Percentiles rank a stretch among this genome's conserved stretches.
Conservation (phyloP, 352 stramenopile species). For the Aphanomyces invadans region DNA sequence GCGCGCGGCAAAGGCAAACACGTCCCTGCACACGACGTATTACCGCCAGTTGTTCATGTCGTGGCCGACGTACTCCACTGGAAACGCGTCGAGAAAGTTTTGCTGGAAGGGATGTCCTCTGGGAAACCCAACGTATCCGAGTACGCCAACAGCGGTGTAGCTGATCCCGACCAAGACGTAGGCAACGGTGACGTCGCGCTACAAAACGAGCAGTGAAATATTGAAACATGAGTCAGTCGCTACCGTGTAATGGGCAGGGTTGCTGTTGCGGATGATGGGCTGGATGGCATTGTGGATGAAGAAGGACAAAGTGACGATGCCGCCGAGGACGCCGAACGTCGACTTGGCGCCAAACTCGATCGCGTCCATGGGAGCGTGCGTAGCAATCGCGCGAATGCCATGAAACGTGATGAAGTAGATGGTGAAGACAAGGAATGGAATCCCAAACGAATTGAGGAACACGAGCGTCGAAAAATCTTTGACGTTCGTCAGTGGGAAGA, state of each 20-base stretch:
- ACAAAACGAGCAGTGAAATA: neutral
- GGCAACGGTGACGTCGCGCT: slow-evolving; percentile 8
- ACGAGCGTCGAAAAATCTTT: slow-evolving; percentile 23
- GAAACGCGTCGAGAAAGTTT: slow-evolving; percentile 28
- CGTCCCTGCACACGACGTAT: slow-evolving; percentile 2
- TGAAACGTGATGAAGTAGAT: slow-evolving; percentile 25
- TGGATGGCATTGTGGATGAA: slow-evolving; percentile 29
- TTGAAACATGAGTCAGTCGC: neutral
- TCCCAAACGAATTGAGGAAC: slow-evolving; percentile 23
- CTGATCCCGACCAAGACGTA: slow-evolving; percentile 13
- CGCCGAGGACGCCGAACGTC: slow-evolving; percentile 20
- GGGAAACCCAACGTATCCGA: slow-evolving; percentile 26
- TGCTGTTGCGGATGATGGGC: slow-evolving; percentile 24
- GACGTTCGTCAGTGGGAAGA: slow-evolving; percentile 22
- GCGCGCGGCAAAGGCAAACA: slow-evolving; percentile 24
- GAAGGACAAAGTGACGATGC: slow-evolving; percentile 25
- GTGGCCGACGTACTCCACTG: neutral
- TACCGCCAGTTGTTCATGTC: too few relatives aligned
- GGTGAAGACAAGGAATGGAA: slow-evolving; percentile 25
- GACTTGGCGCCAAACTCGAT: slow-evolving; percentile 17
- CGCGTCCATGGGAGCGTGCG: neutral
- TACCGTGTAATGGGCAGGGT: slow-evolving; percentile 8
- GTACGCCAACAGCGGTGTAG: slow-evolving; percentile 21
- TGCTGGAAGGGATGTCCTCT: neutral
- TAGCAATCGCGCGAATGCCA: slow-evolving; percentile 1